Evolutionary conservation across 495 filamentous ascomycete genomes (phyloP).

Genomic region (Trichoderma erinaceum): DNA sequence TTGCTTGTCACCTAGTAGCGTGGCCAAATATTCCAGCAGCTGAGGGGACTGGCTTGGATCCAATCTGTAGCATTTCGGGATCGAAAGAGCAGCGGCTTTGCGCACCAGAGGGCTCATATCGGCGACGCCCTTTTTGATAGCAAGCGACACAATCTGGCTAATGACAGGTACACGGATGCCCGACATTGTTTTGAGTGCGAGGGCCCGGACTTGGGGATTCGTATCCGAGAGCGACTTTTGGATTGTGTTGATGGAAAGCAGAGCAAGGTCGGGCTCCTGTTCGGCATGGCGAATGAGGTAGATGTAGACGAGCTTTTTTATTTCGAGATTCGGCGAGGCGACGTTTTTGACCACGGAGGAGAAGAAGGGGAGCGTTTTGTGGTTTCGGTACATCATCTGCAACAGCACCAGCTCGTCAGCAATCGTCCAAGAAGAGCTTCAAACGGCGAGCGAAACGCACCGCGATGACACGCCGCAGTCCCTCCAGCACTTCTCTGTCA

Average conservation of each 20-base stretch:
- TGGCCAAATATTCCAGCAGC: conserved; percentile 69
- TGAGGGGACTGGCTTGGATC: conserved; percentile 83
- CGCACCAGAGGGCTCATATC: conserved; percentile 94
- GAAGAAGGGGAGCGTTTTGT: conserved; percentile 80
- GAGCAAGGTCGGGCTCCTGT: conserved; percentile 85
- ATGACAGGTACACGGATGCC: conserved; percentile 97
- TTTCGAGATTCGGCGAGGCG: conserved; percentile 80
- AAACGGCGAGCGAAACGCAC: conserved; percentile 44
- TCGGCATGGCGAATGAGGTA: conserved; percentile 95
- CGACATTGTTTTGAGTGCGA: conserved; percentile 91
- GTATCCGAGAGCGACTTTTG: conserved; percentile 92
- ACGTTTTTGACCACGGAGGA: conserved; percentile 95
- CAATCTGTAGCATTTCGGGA: conserved; percentile 93
- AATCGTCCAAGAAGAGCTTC: conserved; percentile 7
- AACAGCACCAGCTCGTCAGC: conserved; percentile 12
- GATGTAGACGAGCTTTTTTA: conserved; percentile 97
- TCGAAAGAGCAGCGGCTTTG: conserved; percentile 88
- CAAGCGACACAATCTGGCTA: conserved; percentile 93
- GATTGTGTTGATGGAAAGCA: conserved; percentile 96
- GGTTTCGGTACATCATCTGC: conserved; percentile 88
- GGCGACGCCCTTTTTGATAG: conserved; percentile 82
- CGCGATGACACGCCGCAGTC: conserved; percentile 80
- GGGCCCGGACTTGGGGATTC: conserved; percentile 81
- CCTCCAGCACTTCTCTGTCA: conserved; percentile 89
- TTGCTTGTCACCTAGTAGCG: conserved; percentile 78